Percentiles rank a stretch among this genome's conserved stretches.
These are phyloP conservation scores for Verticillium albo-atrum DNA, from an alignment of 2,329 filamentous ascomycete genomes.

Conservation along the genomic window DNA sequence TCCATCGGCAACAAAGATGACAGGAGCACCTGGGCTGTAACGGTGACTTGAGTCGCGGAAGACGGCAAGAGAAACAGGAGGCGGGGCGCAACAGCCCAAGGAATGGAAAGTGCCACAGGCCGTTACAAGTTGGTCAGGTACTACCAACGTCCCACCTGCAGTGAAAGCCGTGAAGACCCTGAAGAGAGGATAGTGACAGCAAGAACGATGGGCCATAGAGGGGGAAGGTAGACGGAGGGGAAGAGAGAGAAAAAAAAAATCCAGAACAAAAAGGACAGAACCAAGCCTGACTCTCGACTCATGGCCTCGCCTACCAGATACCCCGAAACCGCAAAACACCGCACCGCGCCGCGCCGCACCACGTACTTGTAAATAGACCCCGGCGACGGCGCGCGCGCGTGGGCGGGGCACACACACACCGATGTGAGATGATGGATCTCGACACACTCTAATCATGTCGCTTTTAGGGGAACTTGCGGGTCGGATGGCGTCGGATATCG, in stretches of 20 bases:
- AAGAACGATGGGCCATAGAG: too few species aligned
- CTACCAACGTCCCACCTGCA: too few species aligned
- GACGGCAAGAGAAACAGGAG: not conserved
- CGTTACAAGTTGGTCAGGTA: too few species aligned
- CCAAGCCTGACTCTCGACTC: too few species aligned
- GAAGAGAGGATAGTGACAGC: too few species aligned
- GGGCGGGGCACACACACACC: not conserved
- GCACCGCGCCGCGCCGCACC: not conserved
- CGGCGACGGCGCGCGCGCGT: not conserved
- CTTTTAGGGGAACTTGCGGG: not conserved
- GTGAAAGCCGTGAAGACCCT: too few species aligned
- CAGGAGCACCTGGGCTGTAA: not conserved
- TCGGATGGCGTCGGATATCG: not conserved
- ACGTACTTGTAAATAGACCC: not conserved
- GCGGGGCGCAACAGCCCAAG: not conserved
- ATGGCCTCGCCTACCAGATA: too few species aligned
- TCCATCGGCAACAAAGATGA: not conserved
- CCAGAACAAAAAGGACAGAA: too few species aligned
- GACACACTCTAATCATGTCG: not conserved
- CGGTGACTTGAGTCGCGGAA: not conserved
- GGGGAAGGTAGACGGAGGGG: too few species aligned
- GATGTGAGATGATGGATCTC: not conserved
- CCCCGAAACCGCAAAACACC: not conserved
- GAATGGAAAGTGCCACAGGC: not conserved
- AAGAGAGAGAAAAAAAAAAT: too few species aligned